phyloP scores from a whole-genome alignment of 768 basidiomycete genomes.

The Plicaturopsis crispa region DNA sequence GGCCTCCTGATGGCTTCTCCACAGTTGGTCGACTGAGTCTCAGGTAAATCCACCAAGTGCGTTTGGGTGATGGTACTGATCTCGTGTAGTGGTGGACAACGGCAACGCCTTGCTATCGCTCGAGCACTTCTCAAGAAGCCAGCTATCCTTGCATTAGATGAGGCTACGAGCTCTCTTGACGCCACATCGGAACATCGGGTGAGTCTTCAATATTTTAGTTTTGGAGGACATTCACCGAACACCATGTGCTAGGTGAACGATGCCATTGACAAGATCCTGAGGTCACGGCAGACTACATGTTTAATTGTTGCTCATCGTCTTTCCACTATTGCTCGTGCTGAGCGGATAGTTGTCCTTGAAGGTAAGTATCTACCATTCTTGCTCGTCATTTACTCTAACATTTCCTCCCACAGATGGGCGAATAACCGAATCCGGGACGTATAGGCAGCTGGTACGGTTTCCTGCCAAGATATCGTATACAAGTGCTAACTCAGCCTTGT shows the following conservation, averaged over 20 bases:
- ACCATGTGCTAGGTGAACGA: constrained; percentile 58
- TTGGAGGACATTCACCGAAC: neutral
- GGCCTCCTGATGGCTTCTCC: constrained; percentile 1
- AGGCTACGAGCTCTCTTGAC: constrained; percentile 85
- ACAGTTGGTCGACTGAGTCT: constrained; percentile 63
- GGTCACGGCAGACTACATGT: constrained; percentile 75
- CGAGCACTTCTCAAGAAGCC: constrained; percentile 88
- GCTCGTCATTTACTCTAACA: neutral
- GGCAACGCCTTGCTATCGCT: constrained; percentile 77
- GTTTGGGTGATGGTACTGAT: too few species aligned
- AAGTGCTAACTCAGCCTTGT: constrained; percentile 2
- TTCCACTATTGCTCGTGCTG: constrained; percentile 85
- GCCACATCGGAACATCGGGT: constrained; percentile 83
- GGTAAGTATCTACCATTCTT: constrained; percentile 29
- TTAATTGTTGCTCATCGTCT: constrained; percentile 85
- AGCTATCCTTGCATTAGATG: constrained; percentile 80
- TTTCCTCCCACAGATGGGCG: constrained; percentile 44
- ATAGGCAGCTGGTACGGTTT: constrained; percentile 60
- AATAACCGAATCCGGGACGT: constrained; percentile 79
- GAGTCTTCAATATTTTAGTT: constrained; percentile 12
- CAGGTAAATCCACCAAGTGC: too few species aligned
- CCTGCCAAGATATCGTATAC: neutral
- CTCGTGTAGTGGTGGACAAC: constrained; percentile 63
- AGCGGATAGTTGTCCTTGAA: constrained; percentile 86
- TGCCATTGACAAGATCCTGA: constrained; percentile 83